Percentiles rank a stretch among this genome's conserved stretches.
These are phyloP conservation scores for Candida chauliodis DNA, from an alignment of 805 yeast genomes.

Conservation along the genomic window DNA sequence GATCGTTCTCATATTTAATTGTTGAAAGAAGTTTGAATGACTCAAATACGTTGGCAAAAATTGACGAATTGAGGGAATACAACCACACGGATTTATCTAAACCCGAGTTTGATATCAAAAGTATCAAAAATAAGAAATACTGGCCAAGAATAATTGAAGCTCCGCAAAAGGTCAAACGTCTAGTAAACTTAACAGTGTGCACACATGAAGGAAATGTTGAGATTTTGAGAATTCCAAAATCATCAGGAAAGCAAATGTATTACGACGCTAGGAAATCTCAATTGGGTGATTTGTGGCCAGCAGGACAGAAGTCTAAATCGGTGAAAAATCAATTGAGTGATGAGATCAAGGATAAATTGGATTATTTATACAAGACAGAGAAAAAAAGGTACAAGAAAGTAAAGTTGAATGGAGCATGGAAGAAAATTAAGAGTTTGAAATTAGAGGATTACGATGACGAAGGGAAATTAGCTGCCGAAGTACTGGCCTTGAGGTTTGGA, in stretches of 20 bases:
- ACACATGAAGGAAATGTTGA: slow-evolving; percentile 77
- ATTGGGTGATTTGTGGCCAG: slow-evolving; percentile 87
- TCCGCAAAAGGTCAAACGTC: slow-evolving; percentile 78
- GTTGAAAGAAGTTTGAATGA: slow-evolving; percentile 57
- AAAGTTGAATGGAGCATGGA: slow-evolving; percentile 30
- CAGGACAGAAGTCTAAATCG: slow-evolving; percentile 31
- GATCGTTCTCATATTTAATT: slow-evolving; percentile 72
- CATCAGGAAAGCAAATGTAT: slow-evolving; percentile 67
- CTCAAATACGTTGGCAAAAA: slow-evolving; percentile 32
- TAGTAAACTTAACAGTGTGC: slow-evolving; percentile 76
- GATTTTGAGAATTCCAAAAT: slow-evolving; percentile 82
- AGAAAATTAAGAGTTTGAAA: slow-evolving; percentile 22
- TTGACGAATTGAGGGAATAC: slow-evolving; percentile 34
- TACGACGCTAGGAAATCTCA: slow-evolving; percentile 86
- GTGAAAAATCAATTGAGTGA: slow-evolving; percentile 30
- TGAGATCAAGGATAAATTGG: slow-evolving; percentile 29
- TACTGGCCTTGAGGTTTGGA: too few relatives aligned
- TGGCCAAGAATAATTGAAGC: slow-evolving; percentile 74
- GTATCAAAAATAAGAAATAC: slow-evolving; percentile 24
- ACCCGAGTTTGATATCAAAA: slow-evolving; percentile 6
- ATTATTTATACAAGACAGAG: slow-evolving; percentile 32
- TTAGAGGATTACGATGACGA: slow-evolving; percentile 26
- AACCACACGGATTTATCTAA: slow-evolving; percentile 16
- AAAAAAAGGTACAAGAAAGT: slow-evolving; percentile 37
- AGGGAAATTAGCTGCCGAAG: background rate